A percentile compares a stretch with the other conserved stretches of the same genome.
These are phyloP conservation scores for Epichloe baconii DNA, from an alignment of 2,329 filamentous ascomycete genomes.

Conservation along the genomic window DNA sequence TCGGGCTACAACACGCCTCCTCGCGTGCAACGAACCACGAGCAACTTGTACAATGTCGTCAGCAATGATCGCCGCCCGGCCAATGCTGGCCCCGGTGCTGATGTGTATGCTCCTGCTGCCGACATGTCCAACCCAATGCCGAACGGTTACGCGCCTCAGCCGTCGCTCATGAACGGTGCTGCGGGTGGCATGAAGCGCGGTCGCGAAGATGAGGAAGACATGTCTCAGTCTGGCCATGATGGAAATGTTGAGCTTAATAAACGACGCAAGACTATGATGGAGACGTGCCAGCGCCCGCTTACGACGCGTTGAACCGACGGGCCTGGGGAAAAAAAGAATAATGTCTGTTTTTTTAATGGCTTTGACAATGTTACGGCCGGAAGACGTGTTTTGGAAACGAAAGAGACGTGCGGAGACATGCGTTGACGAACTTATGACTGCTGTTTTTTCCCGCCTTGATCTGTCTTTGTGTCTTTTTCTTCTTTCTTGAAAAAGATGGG, in stretches of 20 bases:
- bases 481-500: conserved; percentile 16
- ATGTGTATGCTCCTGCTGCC: conserved; percentile 56
- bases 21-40: conserved; percentile 53
- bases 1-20: conserved; percentile 69
- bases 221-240: conserved; percentile 47
- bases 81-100: conserved; percentile 45
- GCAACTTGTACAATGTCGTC: conserved; percentile 81
- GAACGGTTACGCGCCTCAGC: conserved; percentile 51
- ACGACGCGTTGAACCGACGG: conserved; percentile 36
- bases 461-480: not conserved
- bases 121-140: conserved; percentile 43
- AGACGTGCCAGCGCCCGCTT: conserved; percentile 39
- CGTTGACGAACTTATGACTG: conserved; percentile 25
- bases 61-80: conserved; percentile 58
- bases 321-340: conserved; percentile 23
- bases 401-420: conserved; percentile 13
- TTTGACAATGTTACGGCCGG: conserved; percentile 9
- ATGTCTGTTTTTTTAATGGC: conserved; percentile 16
- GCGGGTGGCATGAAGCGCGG: conserved; percentile 30
- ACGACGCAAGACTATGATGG: conserved; percentile 65
- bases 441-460: conserved; percentile 10
- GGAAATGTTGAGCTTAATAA: conserved; percentile 59
- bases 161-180: conserved; percentile 53
- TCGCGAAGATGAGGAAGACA: conserved; percentile 46
- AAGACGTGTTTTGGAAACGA: conserved; percentile 13